These are phyloP conservation scores for Rhipidocladum racemiflorum DNA, from an alignment of 176 grass and related monocot genomes.

Conservation along the genomic window DNA sequence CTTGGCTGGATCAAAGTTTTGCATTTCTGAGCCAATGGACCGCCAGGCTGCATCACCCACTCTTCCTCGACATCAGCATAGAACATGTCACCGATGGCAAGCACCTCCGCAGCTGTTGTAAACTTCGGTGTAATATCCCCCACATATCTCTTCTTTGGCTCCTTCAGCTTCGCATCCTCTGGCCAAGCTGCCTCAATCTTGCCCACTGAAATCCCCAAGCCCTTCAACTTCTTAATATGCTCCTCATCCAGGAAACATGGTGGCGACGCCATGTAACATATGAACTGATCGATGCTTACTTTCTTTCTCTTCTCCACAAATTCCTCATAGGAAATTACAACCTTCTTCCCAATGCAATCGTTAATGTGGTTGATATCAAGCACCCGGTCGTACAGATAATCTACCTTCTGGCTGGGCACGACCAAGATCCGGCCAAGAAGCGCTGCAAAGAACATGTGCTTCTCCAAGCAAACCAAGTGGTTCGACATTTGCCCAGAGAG, in stretches of 20 bases:
- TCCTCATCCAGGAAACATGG: constrained; percentile 94
- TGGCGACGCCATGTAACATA: constrained; percentile 74
- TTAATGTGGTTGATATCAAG: constrained; percentile 90
- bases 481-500: constrained; percentile 95
- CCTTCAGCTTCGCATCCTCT: constrained; percentile 83
- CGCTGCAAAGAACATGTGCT: constrained; percentile 95
- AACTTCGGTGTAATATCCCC: constrained; percentile 77
- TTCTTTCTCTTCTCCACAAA: constrained; percentile 65
- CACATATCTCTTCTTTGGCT: constrained; percentile 75
- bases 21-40: constrained; percentile 84
- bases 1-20: constrained; percentile 77
- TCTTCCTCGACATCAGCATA: constrained; percentile 87
- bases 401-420: constrained; percentile 74
- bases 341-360: constrained; percentile 69
- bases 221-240: constrained; percentile 79
- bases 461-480: constrained; percentile 97
- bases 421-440: constrained; percentile 72
- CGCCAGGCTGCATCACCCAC: constrained; percentile 86
- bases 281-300: constrained; percentile 84
- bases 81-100: constrained; percentile 89
- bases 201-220: constrained; percentile 59
- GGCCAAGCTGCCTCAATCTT: constrained; percentile 85
- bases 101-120: constrained; percentile 63
- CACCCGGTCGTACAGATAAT: constrained; percentile 72
- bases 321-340: constrained; percentile 76